phyloP scores from a whole-genome alignment of 257 asterid species.

The Oldenlandia corymbosa region DNA sequence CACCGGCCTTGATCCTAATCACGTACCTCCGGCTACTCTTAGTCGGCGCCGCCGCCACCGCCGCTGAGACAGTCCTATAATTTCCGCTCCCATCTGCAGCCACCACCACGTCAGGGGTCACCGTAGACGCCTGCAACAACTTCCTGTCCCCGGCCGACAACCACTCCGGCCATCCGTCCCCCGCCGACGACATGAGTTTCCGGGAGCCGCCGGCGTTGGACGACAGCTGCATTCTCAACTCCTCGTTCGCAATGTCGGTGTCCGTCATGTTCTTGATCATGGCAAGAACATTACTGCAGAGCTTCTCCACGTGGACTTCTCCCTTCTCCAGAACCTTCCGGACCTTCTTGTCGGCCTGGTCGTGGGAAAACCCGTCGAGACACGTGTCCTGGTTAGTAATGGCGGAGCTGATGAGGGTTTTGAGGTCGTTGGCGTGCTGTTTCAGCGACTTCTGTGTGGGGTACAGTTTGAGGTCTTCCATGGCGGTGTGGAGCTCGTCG shows the following conservation, averaged over 20 bases:
- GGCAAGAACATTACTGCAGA: slow-evolving; percentile 76
- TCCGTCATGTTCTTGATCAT: slow-evolving; percentile 75
- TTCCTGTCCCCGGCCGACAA: slow-evolving; percentile 66
- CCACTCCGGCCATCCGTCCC: slow-evolving; percentile 70
- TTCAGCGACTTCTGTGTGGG: slow-evolving; percentile 47
- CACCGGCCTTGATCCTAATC: slow-evolving; percentile 68
- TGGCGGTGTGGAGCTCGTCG: slow-evolving; percentile 57
- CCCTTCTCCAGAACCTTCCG: slow-evolving; percentile 47
- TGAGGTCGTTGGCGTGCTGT: slow-evolving; percentile 66
- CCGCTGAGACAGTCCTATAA: slow-evolving; percentile 58
- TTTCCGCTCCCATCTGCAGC: slow-evolving; percentile 90
- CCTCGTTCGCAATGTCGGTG: slow-evolving; percentile 44
- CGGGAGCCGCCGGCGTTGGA: slow-evolving; percentile 20
- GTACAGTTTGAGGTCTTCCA: slow-evolving; percentile 39
- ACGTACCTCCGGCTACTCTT: slow-evolving; percentile 51
- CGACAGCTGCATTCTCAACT: slow-evolving; percentile 10
- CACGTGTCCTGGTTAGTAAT: slow-evolving; percentile 80
- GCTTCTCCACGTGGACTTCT: slow-evolving; percentile 46
- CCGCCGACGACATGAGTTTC: slow-evolving; percentile 33
- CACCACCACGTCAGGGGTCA: slow-evolving; percentile 59
- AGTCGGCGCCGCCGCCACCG: slow-evolving; percentile 79
- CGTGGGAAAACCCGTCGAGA: slow-evolving; percentile 79
- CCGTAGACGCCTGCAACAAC: slow-evolving; percentile 59
- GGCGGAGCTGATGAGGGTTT: slow-evolving; percentile 65
- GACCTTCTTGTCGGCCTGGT: slow-evolving; percentile 36